Base-by-base conservation (phyloP, 768 basidiomycete genomes). In the Cyclocybe cylindracea region DNA sequence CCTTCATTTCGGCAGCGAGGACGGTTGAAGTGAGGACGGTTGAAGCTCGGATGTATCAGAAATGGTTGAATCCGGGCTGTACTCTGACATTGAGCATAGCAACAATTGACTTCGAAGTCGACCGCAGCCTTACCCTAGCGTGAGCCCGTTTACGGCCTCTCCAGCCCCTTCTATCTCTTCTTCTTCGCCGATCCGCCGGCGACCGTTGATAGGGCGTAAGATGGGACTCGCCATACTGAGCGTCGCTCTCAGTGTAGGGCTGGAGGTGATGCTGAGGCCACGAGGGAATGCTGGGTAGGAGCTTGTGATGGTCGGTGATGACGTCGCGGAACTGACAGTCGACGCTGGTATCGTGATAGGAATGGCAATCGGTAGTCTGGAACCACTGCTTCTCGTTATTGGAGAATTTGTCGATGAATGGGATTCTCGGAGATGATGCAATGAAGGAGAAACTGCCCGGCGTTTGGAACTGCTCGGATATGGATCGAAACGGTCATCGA, bases 401-500 rank as follows among this genome's bases (percentile, higher is more conserved):
- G 79, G 79, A 2, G 83, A 80, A 29, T 66, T 71, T 14, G 78
- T 64, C 4, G 73, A 72, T 3, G 78, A 64, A 64, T 83, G 83
- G 16, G 75, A 75, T 47, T 87, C 86, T 43, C 87, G 80, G 14
- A 89, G 73, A 63, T 81, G 78, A 9, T 83, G 81, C 53, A 91
- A 66, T 4, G 89, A 91, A 6, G 90, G 90, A 10, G 90, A 92
- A 18, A 91, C 89, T 9, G 90, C 90, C 37, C 90, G 84, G 38
- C 90, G 83, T 69, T 92, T 92, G 14, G 85, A 82, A 13, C 85
- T 75, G 39, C 79, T 83, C 32, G 87, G 85, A 68, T 92, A 92
- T 44, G 90, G 90, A 64, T 92, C 90, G 65, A 87, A 92, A 8
- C 90, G 84, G 64, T 92, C 90, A 50, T 91, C 90, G 56, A 89